These are phyloP conservation scores for Aspergillus jensenii DNA, from an alignment of 2,329 filamentous ascomycete genomes.

Conservation along the genomic window DNA sequence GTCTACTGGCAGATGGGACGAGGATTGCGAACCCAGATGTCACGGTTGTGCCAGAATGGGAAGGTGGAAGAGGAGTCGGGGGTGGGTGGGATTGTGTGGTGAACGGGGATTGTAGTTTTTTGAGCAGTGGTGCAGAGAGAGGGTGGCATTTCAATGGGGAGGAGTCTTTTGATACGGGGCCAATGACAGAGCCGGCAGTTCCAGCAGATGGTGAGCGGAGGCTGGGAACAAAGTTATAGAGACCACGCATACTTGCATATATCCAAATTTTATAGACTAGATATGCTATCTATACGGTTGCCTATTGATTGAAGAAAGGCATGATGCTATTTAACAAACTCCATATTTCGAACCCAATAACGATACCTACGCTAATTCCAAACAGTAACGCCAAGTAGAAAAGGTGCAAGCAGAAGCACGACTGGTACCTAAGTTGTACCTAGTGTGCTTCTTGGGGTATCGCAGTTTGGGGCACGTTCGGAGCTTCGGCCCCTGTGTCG, in stretches of 20 bases:
- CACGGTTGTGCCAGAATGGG: constrained; percentile 50
- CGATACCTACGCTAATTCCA: constrained; percentile 7
- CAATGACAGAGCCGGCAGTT: constrained; percentile 24
- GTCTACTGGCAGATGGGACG: constrained; percentile 30
- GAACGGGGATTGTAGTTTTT: constrained; percentile 83
- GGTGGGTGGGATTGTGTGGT: constrained; percentile 78
- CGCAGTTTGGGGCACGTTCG: constrained; percentile 5
- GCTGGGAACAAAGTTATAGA: constrained; percentile 24
- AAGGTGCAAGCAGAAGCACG: background rate
- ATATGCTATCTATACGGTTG: constrained; percentile 1
- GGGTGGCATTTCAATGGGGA: constrained; percentile 64
- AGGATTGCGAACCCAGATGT: constrained; percentile 19
- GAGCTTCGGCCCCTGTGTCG: background rate
- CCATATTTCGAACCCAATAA: constrained; percentile 6
- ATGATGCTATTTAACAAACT: constrained; percentile 3
- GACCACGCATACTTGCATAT: background rate
- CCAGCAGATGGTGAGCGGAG: constrained; percentile 1
- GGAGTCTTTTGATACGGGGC: constrained; percentile 44
- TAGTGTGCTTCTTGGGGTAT: constrained; percentile 17
- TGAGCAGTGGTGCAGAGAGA: constrained; percentile 77
- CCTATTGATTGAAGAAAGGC: background rate
- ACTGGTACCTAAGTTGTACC: background rate
- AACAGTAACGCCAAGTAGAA: constrained; percentile 1
- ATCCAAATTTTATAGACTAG: constrained; percentile 3
- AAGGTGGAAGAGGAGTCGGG: constrained; percentile 59